Base-by-base conservation (phyloP, 805 yeast species). In the Teunomyces aglyptinius region DNA sequence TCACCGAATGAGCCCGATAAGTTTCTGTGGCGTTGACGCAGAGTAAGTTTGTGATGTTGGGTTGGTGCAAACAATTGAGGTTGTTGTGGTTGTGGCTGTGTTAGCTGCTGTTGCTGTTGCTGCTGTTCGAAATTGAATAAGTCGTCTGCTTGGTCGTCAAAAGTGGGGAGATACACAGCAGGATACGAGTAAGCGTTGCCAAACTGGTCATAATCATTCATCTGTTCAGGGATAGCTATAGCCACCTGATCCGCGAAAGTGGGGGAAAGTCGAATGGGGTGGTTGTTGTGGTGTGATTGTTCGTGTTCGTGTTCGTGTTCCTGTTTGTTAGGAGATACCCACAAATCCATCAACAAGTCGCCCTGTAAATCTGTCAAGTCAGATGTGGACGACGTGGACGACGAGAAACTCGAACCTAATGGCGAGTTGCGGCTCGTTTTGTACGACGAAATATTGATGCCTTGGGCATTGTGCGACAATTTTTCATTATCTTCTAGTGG, bases 291-390 rank as follows among this genome's bases (percentile, higher is more conserved):
- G 65, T 62, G 43, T 51, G 60, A 36, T 36, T 36, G 39, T 22
- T 36, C 39, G 10, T n/a, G 39, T 36, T 34, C 22, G 20, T 36
- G 39, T 22, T 36, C 39, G 10, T n/a, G 39, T 36, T 34, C 22
- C 24, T 18, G 38, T 12, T 34, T 34, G 19, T 36, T 26, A 6
- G 39, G 39, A 20, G 39, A 36, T 11, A 36, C 39, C 71, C 70
- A 68, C 49, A 67, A 54, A 46, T 67, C 68, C 20, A 71, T 68
- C 48, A 67, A 61, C 26, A 66, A 58, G 47, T 61, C 69, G 24
- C 56, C 62, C 52, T 49, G 59, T 29, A 54, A 45, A 38, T 43
- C 50, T 36, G 50, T 47, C 31, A 36, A 31, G 38, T 38, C 42
- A 8, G 49, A 35, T 10, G 49, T 35, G 22, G 49, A 48, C 16